Conservation (phyloP, 495 filamentous ascomycete genomes). For the Astrocystis sublimbata region DNA sequence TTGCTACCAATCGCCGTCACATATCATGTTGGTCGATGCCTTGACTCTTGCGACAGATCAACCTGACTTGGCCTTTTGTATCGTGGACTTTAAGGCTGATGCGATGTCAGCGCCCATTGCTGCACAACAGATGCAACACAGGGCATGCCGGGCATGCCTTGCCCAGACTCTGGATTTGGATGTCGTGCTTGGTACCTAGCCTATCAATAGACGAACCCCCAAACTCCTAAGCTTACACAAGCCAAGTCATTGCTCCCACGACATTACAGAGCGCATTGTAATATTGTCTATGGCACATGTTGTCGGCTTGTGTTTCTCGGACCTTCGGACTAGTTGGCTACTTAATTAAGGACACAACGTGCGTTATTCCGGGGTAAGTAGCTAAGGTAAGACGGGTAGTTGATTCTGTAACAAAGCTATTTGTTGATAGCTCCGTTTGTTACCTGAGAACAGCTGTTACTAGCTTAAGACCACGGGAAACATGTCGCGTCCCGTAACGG, state of each 20-base stretch:
- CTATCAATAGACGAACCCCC: background rate
- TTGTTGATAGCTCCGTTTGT: background rate
- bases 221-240: background rate
- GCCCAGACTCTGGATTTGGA: background rate
- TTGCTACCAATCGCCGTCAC: slow-evolving; percentile 5
- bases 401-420: background rate
- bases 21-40: background rate
- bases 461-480: background rate
- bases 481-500: background rate
- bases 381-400: no score
- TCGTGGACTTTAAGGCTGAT: slow-evolving; percentile 8
- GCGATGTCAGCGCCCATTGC: background rate
- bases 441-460: background rate
- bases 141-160: background rate
- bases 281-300: background rate
- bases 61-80: slow-evolving; percentile 3
- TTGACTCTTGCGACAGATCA: background rate
- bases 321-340: no score
- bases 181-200: background rate
- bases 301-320: background rate
- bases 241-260: slow-evolving; percentile 3
- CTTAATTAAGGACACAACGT: background rate
- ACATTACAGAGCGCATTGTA: background rate
- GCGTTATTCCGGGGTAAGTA: slow-evolving; percentile 12
- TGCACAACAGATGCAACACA: slow-evolving; percentile 1